A percentile compares a stretch with the other conserved stretches of the same genome.
Evolutionary conservation across 306 rosid species (phyloP).

Genomic region (Begonia fuchsioides): DNA sequence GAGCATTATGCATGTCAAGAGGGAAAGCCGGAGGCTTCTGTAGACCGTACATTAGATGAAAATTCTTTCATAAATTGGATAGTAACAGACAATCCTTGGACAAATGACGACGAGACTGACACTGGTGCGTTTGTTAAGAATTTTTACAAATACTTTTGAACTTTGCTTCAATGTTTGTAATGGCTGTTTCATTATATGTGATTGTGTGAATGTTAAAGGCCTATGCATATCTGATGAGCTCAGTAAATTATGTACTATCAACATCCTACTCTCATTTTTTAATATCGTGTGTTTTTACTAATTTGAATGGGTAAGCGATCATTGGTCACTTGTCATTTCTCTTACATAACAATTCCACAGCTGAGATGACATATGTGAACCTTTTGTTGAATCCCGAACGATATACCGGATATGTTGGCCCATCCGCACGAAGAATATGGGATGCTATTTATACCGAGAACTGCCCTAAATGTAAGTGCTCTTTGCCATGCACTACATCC

Average conservation of each 20-base stretch:
- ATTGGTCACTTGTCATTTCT: background rate
- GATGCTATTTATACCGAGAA: slow-evolving; percentile 83
- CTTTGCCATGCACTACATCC: background rate
- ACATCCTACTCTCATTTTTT: background rate
- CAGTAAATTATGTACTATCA: background rate
- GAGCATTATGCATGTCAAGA: slow-evolving; percentile 49
- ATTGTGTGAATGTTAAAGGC: background rate
- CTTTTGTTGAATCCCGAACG: slow-evolving; percentile 92
- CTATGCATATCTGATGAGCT: background rate
- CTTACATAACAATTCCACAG: slow-evolving; percentile 23
- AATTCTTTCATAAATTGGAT: no score
- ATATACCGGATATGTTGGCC: slow-evolving; percentile 83
- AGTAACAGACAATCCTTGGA: slow-evolving; percentile 64
- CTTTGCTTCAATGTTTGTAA: no score
- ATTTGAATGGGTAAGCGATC: background rate
- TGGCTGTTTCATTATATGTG: background rate
- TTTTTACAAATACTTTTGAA: no score
- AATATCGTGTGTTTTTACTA: background rate
- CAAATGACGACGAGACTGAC: slow-evolving; percentile 87
- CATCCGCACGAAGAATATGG: slow-evolving; percentile 95
- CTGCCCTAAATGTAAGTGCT: slow-evolving; percentile 80
- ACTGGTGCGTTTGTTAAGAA: slow-evolving; percentile 32
- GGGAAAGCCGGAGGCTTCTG: no score
- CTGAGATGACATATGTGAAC: slow-evolving; percentile 90
- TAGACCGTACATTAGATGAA: no score